Percentiles rank a stretch among this genome's conserved stretches.
phyloP scores from a whole-genome alignment of 2,329 filamentous ascomycete genomes.

The Pleomassaria siparia region DNA sequence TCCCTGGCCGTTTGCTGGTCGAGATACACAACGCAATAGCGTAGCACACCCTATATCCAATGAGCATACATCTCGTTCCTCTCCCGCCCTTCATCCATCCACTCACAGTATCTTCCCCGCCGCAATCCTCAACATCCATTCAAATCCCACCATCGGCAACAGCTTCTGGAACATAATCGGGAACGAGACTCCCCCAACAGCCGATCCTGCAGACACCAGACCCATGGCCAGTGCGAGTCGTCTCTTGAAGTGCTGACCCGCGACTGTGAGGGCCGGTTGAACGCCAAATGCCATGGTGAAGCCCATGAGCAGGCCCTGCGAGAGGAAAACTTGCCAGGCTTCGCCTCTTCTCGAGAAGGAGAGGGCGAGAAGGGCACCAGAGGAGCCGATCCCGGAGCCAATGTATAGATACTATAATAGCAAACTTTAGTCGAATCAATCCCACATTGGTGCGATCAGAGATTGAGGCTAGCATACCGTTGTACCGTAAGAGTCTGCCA shows the following conservation, averaged over 20 bases:
- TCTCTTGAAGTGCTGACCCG: slow-evolving; percentile 48
- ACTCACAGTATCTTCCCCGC: slow-evolving; percentile 52
- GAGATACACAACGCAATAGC: slow-evolving; percentile 40
- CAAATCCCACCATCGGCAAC: slow-evolving; percentile 58
- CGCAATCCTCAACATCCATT: slow-evolving; percentile 63
- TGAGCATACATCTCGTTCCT: too few relatives aligned
- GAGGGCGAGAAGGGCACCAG: slow-evolving; percentile 22
- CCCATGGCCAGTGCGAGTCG: slow-evolving; percentile 48
- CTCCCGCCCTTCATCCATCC: slow-evolving; percentile 25
- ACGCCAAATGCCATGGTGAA: slow-evolving; percentile 46
- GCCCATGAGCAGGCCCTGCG: slow-evolving; percentile 49
- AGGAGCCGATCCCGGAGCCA: slow-evolving; percentile 25
- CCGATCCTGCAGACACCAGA: slow-evolving; percentile 45
- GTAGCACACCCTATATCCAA: slow-evolving; percentile 48
- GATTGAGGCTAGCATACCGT: slow-evolving; percentile 43
- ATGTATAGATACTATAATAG: slow-evolving; percentile 28
- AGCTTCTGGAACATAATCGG: slow-evolving; percentile 59
- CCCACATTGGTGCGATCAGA: slow-evolving; percentile 47
- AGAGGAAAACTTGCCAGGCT: slow-evolving; percentile 49
- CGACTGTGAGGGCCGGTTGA: slow-evolving; percentile 45
- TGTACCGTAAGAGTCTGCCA: slow-evolving; percentile 65
- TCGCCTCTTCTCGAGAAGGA: slow-evolving; percentile 24
- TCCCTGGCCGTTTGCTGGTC: slow-evolving; percentile 22
- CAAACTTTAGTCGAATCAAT: slow-evolving; percentile 42
- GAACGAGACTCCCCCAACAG: slow-evolving; percentile 54